Evolutionary conservation across 2,329 filamentous ascomycete species (phyloP), one percentile per base, ranked within the genome.

Genomic region (Ophiostoma perfectum): DNA sequence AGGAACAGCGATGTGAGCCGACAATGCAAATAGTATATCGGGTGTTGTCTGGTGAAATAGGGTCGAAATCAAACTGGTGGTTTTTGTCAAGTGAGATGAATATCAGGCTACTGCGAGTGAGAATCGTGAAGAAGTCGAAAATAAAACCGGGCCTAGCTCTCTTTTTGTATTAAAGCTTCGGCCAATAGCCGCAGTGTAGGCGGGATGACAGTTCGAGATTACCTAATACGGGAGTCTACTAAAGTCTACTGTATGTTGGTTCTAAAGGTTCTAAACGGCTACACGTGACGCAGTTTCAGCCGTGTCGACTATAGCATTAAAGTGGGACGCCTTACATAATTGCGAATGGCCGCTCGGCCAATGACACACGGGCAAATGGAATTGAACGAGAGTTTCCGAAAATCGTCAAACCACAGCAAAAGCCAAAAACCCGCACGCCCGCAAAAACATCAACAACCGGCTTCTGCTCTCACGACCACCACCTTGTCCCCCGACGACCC

Each of bases 351-450:
- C 39, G 4, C 1, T 12, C 6, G 49, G 42, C 63, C 63, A 64
- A 64, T 64, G 16, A 64, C 16, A 65, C 44, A 36, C 44, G 14
- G 5, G 64, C 45, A 65, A 65, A 38, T 67, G 70, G 71, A 70
- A 65, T 70, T 71, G 74, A 74, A 74, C 74, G 73, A 74, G 67
- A 70, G 36, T 69, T 73, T 41, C 72, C 71, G 71, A 70, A 70
- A 70, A 68, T 70, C 69, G 69, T 71, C 68, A 69, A 71, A 65
- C 69, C 70, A 70, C 71, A 45, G 44, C 64, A 47, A 45, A 64
- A 64, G 42, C 27, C 67, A 71, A 72, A 72, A 70, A 70, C 68
- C 71, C 69, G 66, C 69, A 72, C 42, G 60, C 36, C 65, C 69
- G 64, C 63, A 58, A 62, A 49, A 44, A 16, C 52, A 62, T 18